Evolutionary conservation across 441 rosid species (phyloP), one percentile per base, ranked within the genome.

Genomic region (Gossypium lobatum): DNA sequence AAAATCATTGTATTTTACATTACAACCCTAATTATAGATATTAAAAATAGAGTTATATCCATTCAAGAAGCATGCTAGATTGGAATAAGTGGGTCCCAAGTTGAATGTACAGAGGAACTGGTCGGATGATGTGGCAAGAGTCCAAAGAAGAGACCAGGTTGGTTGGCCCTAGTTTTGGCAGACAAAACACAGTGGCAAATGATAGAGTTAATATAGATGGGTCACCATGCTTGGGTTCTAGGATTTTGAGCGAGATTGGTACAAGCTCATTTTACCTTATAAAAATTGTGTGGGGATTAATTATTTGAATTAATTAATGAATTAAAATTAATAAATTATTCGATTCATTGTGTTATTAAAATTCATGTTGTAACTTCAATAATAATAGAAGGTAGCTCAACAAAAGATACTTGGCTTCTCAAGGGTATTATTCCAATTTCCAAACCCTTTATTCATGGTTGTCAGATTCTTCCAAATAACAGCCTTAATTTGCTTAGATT

Each of bases 371-470:
- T 5, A 31, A 5, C 37, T 31, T 31, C 1, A 31, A 31, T 31
- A 31, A 31, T 31, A 31, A 31, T 5, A 17, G 70, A 52, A 73
- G 81, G 85, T 79, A 83, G 82, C 78, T 76, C 76, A 54, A 39
- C 83, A 83, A 87, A 83, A 85, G 91, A 91, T 85, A 78, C 91
- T 87, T 88, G 89, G 83, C 94, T 90, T 89, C 89, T 77, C 79
- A 85, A 86, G 80, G 89, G 83, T 79, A 77, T 74, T 84, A 81
- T 82, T 84, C 84, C 80, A 76, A 67, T 64, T 18, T 18, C 60
- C 60, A 55, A 55, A 55, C 81, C 81, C 86, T 86, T 86, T 85
- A 75, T 83, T 82, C 83, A 87, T 83, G 87, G 78, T 80, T 87
- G 79, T 82, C 89, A 85, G 96, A 90, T 90, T 93, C 94, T 84